Conservation (phyloP, 148 eudicot genomes). For the Camellia granthamiana region DNA sequence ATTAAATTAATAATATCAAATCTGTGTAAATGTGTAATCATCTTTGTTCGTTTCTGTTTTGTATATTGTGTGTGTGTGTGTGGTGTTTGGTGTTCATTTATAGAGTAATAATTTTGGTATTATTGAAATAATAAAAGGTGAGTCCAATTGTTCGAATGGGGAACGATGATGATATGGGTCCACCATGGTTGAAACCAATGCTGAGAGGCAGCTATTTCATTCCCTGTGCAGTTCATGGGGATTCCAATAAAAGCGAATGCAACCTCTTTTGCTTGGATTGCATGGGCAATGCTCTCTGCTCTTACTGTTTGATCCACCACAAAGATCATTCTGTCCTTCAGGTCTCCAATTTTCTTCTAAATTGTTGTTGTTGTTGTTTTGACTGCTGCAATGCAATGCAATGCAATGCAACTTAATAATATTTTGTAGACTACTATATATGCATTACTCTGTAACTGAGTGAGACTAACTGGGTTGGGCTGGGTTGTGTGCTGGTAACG, state of each 20-base stretch:
- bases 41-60: not conserved
- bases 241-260: constrained; percentile 42
- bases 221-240: constrained; percentile 34
- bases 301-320: constrained; percentile 44
- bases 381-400: too few relatives aligned
- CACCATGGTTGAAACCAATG: constrained; percentile 49
- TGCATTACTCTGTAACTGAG: too few relatives aligned
- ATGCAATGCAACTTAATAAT: too few relatives aligned
- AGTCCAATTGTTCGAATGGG: constrained; percentile 27
- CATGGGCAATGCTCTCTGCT: constrained; percentile 41
- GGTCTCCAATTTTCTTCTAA: constrained; percentile 18
- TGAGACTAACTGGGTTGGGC: too few relatives aligned
- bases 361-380: too few relatives aligned
- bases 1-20: too few relatives aligned
- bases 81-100: not conserved
- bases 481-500: too few relatives aligned
- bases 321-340: constrained; percentile 43
- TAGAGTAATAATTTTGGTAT: too few relatives aligned
- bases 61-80: not conserved
- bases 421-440: too few relatives aligned
- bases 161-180: constrained; percentile 23
- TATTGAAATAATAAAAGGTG: constrained; percentile 17
- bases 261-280: constrained; percentile 60
- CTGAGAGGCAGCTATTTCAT: constrained; percentile 34
- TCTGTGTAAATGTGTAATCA: too few relatives aligned